phyloP scores from a whole-genome alignment of 2,329 filamentous ascomycete genomes.

The Madurella fahalii region DNA sequence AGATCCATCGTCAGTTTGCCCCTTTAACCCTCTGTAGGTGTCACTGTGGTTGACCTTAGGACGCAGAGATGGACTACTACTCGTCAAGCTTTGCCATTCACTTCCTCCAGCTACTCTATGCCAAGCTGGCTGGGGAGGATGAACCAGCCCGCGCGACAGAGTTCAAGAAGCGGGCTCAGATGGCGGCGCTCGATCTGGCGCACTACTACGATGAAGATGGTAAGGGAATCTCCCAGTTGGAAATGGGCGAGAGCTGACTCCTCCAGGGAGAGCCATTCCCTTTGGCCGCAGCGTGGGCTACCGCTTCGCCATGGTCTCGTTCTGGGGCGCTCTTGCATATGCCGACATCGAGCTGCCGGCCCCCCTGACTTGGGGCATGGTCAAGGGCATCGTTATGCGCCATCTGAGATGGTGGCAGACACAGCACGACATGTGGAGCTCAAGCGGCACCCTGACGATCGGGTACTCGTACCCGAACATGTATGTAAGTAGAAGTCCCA shows the following conservation, averaged over 20 bases:
- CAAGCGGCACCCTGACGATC: slow-evolving; percentile 69
- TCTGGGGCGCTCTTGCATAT: slow-evolving; percentile 75
- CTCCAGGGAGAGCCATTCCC: slow-evolving; percentile 58
- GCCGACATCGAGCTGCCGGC: slow-evolving; percentile 68
- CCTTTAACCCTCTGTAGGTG: background rate
- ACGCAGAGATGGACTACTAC: slow-evolving; percentile 74
- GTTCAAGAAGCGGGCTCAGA: slow-evolving; percentile 64
- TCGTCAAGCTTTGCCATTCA: slow-evolving; percentile 80
- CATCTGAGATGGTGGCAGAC: slow-evolving; percentile 78
- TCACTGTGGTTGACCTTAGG: slow-evolving; percentile 9
- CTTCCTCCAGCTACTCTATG: slow-evolving; percentile 72
- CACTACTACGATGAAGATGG: slow-evolving; percentile 72
- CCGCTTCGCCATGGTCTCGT: slow-evolving; percentile 80
- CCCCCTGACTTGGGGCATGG: slow-evolving; percentile 72
- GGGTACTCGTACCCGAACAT: slow-evolving; percentile 76
- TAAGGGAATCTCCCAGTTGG: background rate
- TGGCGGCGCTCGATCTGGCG: slow-evolving; percentile 65
- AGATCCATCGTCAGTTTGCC: slow-evolving; percentile 57
- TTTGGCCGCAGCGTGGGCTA: slow-evolving; percentile 77
- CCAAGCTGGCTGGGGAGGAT: slow-evolving; percentile 63
- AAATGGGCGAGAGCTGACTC: background rate
- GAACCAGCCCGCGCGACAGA: slow-evolving; percentile 63
- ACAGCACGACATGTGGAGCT: slow-evolving; percentile 69
- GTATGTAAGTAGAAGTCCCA: slow-evolving; percentile 43
- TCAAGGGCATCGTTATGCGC: slow-evolving; percentile 70